Evolutionary conservation across 306 rosid species (phyloP).

Genomic region (Boehmeria nivea): DNA sequence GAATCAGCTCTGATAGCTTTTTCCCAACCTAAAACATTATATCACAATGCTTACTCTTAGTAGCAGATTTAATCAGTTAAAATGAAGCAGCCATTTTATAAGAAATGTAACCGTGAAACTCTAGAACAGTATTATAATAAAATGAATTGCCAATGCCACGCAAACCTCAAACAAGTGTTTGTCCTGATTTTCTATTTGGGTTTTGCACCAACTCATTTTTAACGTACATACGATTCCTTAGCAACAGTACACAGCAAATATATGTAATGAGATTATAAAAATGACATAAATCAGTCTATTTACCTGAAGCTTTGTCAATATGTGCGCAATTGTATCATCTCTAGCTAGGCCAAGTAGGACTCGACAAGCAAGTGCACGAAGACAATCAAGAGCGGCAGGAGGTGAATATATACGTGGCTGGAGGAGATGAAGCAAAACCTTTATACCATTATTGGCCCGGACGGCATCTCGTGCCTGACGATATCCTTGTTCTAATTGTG

Average conservation of each 20-base stretch:
- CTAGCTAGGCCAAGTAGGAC: constrained; percentile 96
- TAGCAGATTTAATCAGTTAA: not conserved
- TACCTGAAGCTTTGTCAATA: constrained; percentile 98
- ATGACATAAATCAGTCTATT: not conserved
- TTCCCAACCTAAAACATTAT: constrained; percentile 72
- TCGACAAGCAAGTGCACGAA: constrained; percentile 94
- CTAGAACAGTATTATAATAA: too few species aligned
- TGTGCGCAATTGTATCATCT: constrained; percentile 90
- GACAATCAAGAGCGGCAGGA: constrained; percentile 87
- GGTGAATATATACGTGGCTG: constrained; percentile 87
- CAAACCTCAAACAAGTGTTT: too few species aligned
- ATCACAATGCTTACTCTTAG: not conserved
- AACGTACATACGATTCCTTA: too few species aligned
- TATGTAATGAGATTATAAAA: too few species aligned
- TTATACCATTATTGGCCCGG: constrained; percentile 87
- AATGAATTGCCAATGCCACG: too few species aligned
- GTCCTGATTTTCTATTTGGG: too few species aligned
- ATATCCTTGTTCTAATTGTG: constrained; percentile 84
- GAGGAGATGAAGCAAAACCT: constrained; percentile 88
- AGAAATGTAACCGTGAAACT: too few species aligned
- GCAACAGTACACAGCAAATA: too few species aligned
- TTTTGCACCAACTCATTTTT: too few species aligned
- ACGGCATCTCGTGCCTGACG: constrained; percentile 93
- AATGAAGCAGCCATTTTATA: too few species aligned
- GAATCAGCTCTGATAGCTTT: constrained; percentile 83